Conservation (phyloP, 2,329 filamentous ascomycete genomes). For the Xylogone sp. region DNA sequence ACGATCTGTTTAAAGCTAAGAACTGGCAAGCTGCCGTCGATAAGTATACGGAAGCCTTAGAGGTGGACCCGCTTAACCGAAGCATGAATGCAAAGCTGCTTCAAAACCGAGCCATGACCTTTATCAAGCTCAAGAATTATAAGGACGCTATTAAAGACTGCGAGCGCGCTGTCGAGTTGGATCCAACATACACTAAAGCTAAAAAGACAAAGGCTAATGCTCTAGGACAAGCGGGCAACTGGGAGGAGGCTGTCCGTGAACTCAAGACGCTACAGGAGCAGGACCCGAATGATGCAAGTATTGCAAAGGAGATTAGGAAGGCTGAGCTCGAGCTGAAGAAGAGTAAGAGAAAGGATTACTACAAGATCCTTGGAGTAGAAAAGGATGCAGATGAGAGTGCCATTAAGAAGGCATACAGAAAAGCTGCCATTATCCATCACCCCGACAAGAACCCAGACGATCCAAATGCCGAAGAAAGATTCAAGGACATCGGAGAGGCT, state of each 20-base stretch:
- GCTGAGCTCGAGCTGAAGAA: slow-evolving; percentile 97
- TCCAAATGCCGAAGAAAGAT: slow-evolving; percentile 77
- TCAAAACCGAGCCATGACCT: slow-evolving; percentile 87
- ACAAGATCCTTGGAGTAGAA: slow-evolving; percentile 87
- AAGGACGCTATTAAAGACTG: slow-evolving; percentile 80
- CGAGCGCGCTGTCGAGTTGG: slow-evolving; percentile 76
- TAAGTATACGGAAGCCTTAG: slow-evolving; percentile 78
- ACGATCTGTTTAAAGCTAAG: slow-evolving; percentile 81
- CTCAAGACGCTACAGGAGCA: slow-evolving; percentile 82
- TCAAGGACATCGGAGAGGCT: slow-evolving; percentile 97
- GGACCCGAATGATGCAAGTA: slow-evolving; percentile 75
- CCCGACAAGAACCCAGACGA: slow-evolving; percentile 97
- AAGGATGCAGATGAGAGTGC: slow-evolving; percentile 81
- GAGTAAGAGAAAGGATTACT: slow-evolving; percentile 95
- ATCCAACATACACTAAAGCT: slow-evolving; percentile 83
- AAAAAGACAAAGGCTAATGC: slow-evolving; percentile 93
- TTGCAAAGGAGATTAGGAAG: slow-evolving; percentile 80
- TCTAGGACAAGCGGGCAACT: slow-evolving; percentile 76
- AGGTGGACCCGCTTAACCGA: slow-evolving; percentile 83
- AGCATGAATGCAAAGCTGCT: slow-evolving; percentile 92
- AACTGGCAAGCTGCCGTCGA: slow-evolving; percentile 77
- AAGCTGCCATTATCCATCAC: slow-evolving; percentile 89
- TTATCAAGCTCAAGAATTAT: slow-evolving; percentile 79
- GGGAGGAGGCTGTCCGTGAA: slow-evolving; percentile 88
- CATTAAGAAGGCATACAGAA: slow-evolving; percentile 97